These are phyloP conservation scores for Oryza meridionalis DNA, from an alignment of 176 grass and related monocot genomes.

Conservation along the genomic window DNA sequence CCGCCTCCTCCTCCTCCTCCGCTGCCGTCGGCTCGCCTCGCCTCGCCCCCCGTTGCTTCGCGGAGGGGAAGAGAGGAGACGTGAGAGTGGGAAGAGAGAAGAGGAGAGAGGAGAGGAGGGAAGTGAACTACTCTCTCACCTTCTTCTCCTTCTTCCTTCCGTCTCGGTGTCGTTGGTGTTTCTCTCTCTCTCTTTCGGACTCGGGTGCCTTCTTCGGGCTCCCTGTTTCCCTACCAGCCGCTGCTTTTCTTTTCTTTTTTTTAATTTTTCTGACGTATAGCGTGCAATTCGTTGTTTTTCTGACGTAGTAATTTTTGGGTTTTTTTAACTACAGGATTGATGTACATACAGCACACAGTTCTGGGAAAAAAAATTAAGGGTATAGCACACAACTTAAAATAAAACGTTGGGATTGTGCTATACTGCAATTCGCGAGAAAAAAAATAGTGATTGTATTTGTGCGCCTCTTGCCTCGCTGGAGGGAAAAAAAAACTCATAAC, in stretches of 20 bases:
- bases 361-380: too few relatives aligned
- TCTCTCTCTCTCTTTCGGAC: background rate
- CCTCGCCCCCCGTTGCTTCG: background rate
- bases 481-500: too few relatives aligned
- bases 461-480: too few relatives aligned
- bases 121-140: conserved; percentile 40
- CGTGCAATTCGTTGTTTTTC: background rate
- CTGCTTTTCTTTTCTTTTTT: background rate
- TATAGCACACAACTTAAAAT: too few relatives aligned
- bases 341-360: too few relatives aligned
- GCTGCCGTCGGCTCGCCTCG: too few relatives aligned
- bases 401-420: too few relatives aligned
- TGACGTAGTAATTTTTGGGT: too few relatives aligned
- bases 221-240: background rate
- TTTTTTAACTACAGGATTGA: too few relatives aligned
- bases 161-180: background rate
- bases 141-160: background rate
- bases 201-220: conserved; percentile 14
- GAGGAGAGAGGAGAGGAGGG: background rate
- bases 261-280: too few relatives aligned
- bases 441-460: too few relatives aligned
- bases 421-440: too few relatives aligned
- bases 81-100: conserved; percentile 4
- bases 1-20: background rate
- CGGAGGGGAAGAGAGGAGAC: conserved; percentile 37